Percentiles rank a stretch among this genome's conserved stretches.
Evolutionary conservation across 2,329 filamentous ascomycete genomes (phyloP).

Genomic region (Aspergillus glaucus): DNA sequence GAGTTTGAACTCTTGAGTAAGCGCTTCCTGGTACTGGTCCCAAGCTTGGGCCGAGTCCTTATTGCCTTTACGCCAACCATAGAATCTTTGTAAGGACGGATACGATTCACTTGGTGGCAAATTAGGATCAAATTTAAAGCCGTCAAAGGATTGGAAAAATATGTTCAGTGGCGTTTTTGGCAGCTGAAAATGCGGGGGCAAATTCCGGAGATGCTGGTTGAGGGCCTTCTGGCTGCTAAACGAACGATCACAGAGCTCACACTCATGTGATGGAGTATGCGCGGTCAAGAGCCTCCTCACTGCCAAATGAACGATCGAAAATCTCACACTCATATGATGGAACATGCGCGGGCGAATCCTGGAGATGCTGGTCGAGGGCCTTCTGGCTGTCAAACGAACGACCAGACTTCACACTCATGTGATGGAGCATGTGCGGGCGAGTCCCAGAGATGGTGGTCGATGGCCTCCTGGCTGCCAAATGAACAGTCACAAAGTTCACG

Average conservation of each 20-base stretch:
- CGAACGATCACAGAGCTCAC: neutral
- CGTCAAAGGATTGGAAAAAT: neutral
- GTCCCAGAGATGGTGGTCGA: neutral
- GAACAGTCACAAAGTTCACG: neutral
- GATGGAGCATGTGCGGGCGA: neutral
- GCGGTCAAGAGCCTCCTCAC: neutral
- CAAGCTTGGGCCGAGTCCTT: neutral
- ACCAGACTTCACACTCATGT: neutral
- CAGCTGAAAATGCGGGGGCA: neutral
- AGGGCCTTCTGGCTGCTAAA: neutral
- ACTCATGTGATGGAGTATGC: neutral
- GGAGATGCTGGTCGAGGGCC: neutral
- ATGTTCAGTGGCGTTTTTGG: neutral
- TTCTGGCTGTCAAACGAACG: neutral
- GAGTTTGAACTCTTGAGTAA: slow-evolving; percentile 7
- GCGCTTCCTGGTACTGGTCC: slow-evolving; percentile 5
- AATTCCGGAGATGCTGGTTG: neutral
- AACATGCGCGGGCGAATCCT: neutral
- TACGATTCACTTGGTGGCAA: neutral
- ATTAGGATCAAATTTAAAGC: neutral
- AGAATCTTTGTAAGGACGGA: neutral
- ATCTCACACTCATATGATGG: neutral
- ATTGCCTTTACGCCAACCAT: neutral
- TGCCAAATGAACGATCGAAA: neutral
- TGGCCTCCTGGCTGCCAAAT: neutral